phyloP scores from a whole-genome alignment of 2,329 filamentous ascomycete genomes.

The Curvularia spicifera region DNA sequence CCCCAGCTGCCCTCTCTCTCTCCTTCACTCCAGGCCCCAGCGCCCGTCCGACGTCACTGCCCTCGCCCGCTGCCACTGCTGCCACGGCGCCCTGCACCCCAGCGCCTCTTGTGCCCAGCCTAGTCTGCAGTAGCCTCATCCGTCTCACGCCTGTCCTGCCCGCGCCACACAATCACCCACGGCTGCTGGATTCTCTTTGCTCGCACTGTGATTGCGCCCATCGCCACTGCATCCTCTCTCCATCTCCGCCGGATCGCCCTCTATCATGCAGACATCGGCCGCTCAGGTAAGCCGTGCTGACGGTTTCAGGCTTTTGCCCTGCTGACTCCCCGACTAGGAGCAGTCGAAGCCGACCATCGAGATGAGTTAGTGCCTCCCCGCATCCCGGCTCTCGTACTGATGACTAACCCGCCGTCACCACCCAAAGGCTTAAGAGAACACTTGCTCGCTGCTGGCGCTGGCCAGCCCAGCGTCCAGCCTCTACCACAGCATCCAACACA shows the following conservation, averaged over 20 bases:
- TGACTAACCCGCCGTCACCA: conserved; percentile 41
- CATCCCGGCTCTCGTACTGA: conserved; percentile 19
- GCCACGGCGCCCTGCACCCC: not conserved
- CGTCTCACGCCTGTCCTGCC: not conserved
- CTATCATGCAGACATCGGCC: conserved; percentile 50
- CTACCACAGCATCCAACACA: conserved; percentile 39
- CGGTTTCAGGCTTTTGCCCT: conserved; percentile 20
- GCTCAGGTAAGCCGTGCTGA: conserved; percentile 61
- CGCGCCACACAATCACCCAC: not conserved
- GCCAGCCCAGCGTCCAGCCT: conserved; percentile 47
- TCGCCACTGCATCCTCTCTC: conserved; percentile 38
- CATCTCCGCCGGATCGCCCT: conserved; percentile 41
- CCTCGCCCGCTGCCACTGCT: conserved; percentile 3
- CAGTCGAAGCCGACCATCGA: conserved; percentile 50
- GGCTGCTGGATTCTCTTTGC: conserved; percentile 5
- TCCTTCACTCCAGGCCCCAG: conserved; percentile 11
- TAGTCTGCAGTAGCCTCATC: not conserved
- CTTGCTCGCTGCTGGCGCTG: conserved; percentile 62
- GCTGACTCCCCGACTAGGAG: conserved; percentile 43
- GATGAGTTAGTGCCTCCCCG: conserved; percentile 49
- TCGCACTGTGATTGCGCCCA: conserved; percentile 30
- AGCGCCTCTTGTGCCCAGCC: not conserved
- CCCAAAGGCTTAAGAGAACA: conserved; percentile 67
- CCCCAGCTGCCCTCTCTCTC: conserved; percentile 5
- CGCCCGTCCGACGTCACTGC: conserved; percentile 20